A percentile compares a stretch with the other conserved stretches of the same genome.
Evolutionary conservation across 495 filamentous ascomycete genomes (phyloP).

Genomic region (Penicillium dipodomyicola): DNA sequence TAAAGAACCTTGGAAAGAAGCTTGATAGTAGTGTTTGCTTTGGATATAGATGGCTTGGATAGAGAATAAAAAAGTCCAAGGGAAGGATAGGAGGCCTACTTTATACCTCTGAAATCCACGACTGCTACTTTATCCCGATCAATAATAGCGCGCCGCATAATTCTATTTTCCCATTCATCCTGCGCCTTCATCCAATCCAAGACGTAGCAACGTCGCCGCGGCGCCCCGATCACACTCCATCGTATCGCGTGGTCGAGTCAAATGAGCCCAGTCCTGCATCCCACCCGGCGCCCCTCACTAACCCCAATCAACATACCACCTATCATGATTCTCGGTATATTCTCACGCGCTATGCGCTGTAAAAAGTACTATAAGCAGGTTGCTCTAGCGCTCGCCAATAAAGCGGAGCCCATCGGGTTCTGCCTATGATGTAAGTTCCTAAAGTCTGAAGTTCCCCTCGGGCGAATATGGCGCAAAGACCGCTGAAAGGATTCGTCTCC

Average conservation of each 20-base stretch:
- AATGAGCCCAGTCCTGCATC: slow-evolving; percentile 16
- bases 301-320: slow-evolving; percentile 8
- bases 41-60: slow-evolving; percentile 5
- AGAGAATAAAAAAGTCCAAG: slow-evolving; percentile 6
- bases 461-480: background rate
- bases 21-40: slow-evolving; percentile 6
- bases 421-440: background rate
- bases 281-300: slow-evolving; percentile 10
- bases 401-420: slow-evolving; percentile 1
- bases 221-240: slow-evolving; percentile 11
- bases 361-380: slow-evolving; percentile 1
- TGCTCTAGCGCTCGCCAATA: slow-evolving; percentile 24
- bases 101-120: slow-evolving; percentile 19
- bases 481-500: background rate
- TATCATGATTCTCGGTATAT: background rate
- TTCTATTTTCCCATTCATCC: background rate
- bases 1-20: slow-evolving; percentile 16
- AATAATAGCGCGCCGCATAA: slow-evolving; percentile 1
- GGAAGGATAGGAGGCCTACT: slow-evolving; percentile 12
- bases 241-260: slow-evolving; percentile 32
- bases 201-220: slow-evolving; percentile 6
- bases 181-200: slow-evolving; percentile 5
- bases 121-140: background rate
- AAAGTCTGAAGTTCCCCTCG: background rate
- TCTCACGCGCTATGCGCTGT: slow-evolving; percentile 30